A percentile compares a stretch with the other conserved stretches of the same genome.
Conservation (phyloP, 768 basidiomycete species). For the Inosperma sp. region DNA sequence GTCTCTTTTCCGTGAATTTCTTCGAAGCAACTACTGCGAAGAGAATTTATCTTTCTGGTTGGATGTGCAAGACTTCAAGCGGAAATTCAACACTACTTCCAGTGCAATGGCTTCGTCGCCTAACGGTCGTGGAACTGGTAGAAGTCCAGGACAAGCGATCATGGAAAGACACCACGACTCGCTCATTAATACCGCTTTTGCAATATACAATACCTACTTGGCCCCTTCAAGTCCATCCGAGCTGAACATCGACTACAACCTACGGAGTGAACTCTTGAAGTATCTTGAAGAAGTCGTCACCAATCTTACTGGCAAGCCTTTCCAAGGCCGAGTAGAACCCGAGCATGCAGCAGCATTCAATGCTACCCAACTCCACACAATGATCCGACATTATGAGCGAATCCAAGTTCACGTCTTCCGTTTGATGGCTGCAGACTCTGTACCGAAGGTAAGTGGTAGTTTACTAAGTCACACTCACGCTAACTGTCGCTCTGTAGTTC, state of each 20-base stretch:
- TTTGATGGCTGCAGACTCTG: constrained; percentile 96
- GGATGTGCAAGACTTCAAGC: constrained; percentile 95
- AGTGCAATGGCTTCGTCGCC: constrained; percentile 64
- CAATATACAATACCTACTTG: constrained; percentile 91
- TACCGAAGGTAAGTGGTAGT: constrained; percentile 72
- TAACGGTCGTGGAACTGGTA: constrained; percentile 36
- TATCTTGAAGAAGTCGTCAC: constrained; percentile 91
- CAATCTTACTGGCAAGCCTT: constrained; percentile 66
- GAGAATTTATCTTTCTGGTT: constrained; percentile 98
- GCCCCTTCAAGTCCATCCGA: constrained; percentile 94
- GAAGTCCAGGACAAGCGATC: constrained; percentile 72
- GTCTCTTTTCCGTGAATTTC: constrained; percentile 88
- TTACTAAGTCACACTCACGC: constrained; percentile 8
- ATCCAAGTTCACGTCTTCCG: constrained; percentile 97
- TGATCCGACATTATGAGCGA: constrained; percentile 90
- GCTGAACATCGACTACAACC: constrained; percentile 95
- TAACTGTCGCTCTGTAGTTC: constrained; percentile 49
- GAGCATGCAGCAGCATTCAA: constrained; percentile 82
- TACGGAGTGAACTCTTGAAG: constrained; percentile 89
- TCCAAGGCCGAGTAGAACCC: constrained; percentile 76
- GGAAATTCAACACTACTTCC: constrained; percentile 92
- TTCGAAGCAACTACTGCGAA: constrained; percentile 93
- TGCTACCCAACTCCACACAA: constrained; percentile 90
- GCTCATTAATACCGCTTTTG: constrained; percentile 89
- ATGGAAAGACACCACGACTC: constrained; percentile 98